These are phyloP conservation scores for Oleoguttula mirabilis DNA, from an alignment of 495 filamentous ascomycete species.

Conservation along the genomic window DNA sequence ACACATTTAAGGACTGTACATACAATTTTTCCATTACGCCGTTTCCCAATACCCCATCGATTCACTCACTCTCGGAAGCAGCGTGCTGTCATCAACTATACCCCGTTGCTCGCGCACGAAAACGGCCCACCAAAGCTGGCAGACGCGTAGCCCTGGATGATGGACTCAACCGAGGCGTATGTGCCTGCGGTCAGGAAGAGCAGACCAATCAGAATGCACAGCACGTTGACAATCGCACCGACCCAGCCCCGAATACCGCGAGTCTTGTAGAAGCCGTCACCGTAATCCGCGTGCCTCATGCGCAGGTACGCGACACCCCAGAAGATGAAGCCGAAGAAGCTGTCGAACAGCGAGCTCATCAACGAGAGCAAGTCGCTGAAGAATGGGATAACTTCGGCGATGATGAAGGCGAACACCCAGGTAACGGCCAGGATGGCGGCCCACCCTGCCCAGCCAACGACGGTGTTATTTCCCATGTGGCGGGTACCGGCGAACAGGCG, in stretches of 20 bases:
- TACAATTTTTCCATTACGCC: too few relatives aligned
- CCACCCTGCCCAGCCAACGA: constrained; percentile 74
- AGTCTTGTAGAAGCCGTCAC: constrained; percentile 45
- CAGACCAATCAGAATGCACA: constrained; percentile 57
- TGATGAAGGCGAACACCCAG: constrained; percentile 70
- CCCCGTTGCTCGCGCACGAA: constrained; percentile 17
- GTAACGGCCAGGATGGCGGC: constrained; percentile 56
- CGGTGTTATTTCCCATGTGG: constrained; percentile 65
- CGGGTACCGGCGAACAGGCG: constrained; percentile 62
- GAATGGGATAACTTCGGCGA: constrained; percentile 83
- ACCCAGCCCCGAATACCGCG: constrained; percentile 49
- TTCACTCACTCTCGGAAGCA: too few relatives aligned
- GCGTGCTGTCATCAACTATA: too few relatives aligned
- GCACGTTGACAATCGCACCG: constrained; percentile 51
- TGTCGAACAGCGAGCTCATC: constrained; percentile 84
- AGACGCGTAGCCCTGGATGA: constrained; percentile 28
- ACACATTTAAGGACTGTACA: too few relatives aligned
- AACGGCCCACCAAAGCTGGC: constrained; percentile 32
- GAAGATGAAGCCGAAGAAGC: constrained; percentile 90
- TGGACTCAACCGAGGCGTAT: constrained; percentile 41
- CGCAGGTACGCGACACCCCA: constrained; percentile 82
- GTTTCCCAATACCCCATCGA: too few relatives aligned
- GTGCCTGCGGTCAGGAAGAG: constrained; percentile 69
- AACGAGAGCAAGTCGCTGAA: constrained; percentile 72
- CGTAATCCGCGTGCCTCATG: constrained; percentile 61